A percentile compares a stretch with the other conserved stretches of the same genome.
Evolutionary conservation across 2,329 filamentous ascomycete genomes (phyloP).

Genomic region (Verticillium klebahnii): DNA sequence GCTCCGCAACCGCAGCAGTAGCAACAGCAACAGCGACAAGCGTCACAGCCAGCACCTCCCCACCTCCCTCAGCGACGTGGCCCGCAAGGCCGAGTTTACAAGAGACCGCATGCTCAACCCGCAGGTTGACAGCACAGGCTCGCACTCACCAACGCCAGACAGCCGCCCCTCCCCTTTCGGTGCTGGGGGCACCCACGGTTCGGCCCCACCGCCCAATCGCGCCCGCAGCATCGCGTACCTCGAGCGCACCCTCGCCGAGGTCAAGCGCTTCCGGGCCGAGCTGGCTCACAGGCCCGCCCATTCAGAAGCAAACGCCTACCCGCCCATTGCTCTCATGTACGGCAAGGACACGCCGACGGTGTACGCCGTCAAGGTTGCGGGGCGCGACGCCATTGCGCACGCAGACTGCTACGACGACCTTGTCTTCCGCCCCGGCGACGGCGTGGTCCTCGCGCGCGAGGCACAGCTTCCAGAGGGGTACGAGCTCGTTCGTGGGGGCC

Average conservation of each 20-base stretch:
- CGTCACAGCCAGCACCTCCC: constrained; percentile 12
- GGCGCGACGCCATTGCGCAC: constrained; percentile 68
- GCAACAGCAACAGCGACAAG: constrained; percentile 36
- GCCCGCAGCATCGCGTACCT: constrained; percentile 60
- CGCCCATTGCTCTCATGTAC: constrained; percentile 78
- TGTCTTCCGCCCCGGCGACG: constrained; percentile 81
- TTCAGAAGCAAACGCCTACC: constrained; percentile 67
- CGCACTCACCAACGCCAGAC: constrained; percentile 2
- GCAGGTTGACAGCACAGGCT: constrained; percentile 35
- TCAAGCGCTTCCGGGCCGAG: constrained; percentile 71
- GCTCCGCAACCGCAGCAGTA: constrained; percentile 40
- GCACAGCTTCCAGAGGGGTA: constrained; percentile 84
- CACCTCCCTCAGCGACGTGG: constrained; percentile 17
- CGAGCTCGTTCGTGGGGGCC: constrained; percentile 64
- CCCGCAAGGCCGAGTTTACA: constrained; percentile 21
- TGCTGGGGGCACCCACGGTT: constrained; percentile 21
- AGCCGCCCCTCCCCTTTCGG: constrained; percentile 12
- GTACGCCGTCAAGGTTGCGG: constrained; percentile 70
- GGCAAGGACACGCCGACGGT: constrained; percentile 84
- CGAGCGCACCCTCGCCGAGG: constrained; percentile 64
- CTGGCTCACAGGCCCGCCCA: constrained; percentile 58
- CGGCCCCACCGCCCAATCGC: constrained; percentile 39
- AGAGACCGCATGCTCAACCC: constrained; percentile 37
- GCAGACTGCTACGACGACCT: constrained; percentile 81
- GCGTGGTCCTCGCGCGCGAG: constrained; percentile 79